phyloP scores from a whole-genome alignment of 768 basidiomycete genomes.

The Clavulina sp. region DNA sequence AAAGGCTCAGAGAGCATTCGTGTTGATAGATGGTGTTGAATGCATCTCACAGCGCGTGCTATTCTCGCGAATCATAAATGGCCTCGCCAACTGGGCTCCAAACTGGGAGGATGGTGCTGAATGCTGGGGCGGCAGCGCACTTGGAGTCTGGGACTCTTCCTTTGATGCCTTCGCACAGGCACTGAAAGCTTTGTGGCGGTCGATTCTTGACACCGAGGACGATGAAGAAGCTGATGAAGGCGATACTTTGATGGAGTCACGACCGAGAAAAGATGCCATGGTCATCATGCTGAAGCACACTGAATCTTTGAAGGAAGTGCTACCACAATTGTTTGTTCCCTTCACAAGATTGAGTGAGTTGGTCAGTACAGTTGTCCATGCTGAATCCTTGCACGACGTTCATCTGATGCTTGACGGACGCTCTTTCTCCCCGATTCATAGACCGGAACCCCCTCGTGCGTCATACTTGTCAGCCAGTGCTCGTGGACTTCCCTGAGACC shows the following conservation, averaged over 20 bases:
- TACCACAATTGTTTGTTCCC: conserved; percentile 53
- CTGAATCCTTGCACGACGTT: neutral
- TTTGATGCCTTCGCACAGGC: conserved; percentile 9
- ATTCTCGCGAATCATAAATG: conserved; percentile 48
- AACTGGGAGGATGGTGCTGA: conserved; percentile 27
- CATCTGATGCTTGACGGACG: too few species aligned
- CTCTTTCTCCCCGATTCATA: conserved; percentile 16
- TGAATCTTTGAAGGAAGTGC: conserved; percentile 41
- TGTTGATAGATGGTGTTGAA: conserved; percentile 14
- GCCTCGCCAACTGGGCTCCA: conserved; percentile 36
- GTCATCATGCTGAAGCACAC: conserved; percentile 50
- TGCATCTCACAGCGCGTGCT: conserved; percentile 46
- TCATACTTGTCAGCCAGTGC: too few species aligned
- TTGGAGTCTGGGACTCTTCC: conserved; percentile 7
- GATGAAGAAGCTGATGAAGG: neutral
- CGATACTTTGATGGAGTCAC: neutral
- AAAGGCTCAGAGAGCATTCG: neutral
- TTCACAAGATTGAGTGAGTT: conserved; percentile 54
- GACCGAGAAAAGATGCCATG: conserved; percentile 20
- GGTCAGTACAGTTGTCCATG: conserved; percentile 23
- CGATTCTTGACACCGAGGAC: neutral
- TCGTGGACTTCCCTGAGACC: conserved; percentile 63
- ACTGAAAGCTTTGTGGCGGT: neutral
- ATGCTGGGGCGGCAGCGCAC: conserved; percentile 5
- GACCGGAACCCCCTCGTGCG: conserved; percentile 47